These are phyloP conservation scores for Boletus pseudopeckii DNA, from an alignment of 768 basidiomycete genomes.

Conservation along the genomic window DNA sequence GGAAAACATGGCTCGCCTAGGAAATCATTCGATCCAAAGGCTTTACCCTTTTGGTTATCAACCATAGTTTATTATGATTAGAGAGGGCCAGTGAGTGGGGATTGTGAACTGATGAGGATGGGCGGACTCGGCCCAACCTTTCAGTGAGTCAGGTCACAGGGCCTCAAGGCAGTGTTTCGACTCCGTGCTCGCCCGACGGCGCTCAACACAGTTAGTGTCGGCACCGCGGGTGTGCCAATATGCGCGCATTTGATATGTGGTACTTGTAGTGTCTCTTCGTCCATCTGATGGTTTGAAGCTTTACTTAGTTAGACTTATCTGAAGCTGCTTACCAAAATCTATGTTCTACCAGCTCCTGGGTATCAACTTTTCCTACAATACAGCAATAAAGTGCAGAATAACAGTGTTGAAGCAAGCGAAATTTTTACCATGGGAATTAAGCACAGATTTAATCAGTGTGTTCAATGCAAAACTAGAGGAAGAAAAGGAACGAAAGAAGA, in stretches of 20 bases:
- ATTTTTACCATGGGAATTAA: too few relatives aligned
- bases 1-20: conserved; percentile 7
- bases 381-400: too few relatives aligned
- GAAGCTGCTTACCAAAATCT: background rate
- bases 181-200: conserved; percentile 8
- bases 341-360: too few relatives aligned
- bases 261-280: background rate
- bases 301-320: too few relatives aligned
- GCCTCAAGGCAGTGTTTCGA: background rate
- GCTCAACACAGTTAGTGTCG: background rate
- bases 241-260: background rate
- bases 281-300: background rate
- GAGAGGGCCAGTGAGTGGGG: conserved; percentile 19
- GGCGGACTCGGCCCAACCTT: background rate
- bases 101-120: background rate
- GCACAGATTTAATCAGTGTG: too few relatives aligned
- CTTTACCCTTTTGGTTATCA: background rate
- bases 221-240: background rate
- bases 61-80: conserved; percentile 1
- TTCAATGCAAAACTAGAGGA: too few relatives aligned
- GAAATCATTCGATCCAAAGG: conserved; percentile 14
- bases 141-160: background rate
- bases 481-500: too few relatives aligned
- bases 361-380: too few relatives aligned
- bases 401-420: too few relatives aligned